phyloP scores from a whole-genome alignment of 2,329 filamentous ascomycete species.

The Pyrenochaeta sp. region DNA sequence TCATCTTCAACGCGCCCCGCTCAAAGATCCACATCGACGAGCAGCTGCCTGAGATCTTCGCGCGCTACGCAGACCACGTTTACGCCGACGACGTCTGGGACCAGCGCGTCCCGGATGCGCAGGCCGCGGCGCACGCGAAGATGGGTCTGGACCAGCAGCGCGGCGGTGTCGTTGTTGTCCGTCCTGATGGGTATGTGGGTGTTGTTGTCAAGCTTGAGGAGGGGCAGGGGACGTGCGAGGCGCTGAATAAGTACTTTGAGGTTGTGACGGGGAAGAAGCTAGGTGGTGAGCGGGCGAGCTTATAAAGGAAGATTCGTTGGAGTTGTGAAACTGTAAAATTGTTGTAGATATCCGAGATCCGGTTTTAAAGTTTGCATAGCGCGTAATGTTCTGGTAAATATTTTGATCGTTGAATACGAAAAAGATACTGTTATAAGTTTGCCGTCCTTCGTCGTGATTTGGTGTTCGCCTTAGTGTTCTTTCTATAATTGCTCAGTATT shows the following conservation, averaged over 20 bases:
- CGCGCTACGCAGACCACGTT: constrained; percentile 79
- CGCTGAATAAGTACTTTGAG: constrained; percentile 83
- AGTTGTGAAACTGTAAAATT: too few species aligned
- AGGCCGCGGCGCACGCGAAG: constrained; percentile 82
- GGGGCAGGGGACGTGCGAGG: constrained; percentile 80
- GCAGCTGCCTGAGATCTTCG: constrained; percentile 73
- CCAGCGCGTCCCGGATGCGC: constrained; percentile 70
- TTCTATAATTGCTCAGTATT: too few species aligned
- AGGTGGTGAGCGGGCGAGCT: constrained; percentile 46
- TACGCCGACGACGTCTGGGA: constrained; percentile 88
- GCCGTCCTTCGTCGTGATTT: too few species aligned
- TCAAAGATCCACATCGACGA: constrained; percentile 74
- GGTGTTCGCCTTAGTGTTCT: too few species aligned
- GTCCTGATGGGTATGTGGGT: constrained; percentile 88
- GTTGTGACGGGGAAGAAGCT: constrained; percentile 71
- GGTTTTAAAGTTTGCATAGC: too few species aligned
- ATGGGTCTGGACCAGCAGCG: constrained; percentile 77
- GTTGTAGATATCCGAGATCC: too few species aligned
- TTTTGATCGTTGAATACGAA: too few species aligned
- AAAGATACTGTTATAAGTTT: too few species aligned
- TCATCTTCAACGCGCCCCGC: constrained; percentile 74
- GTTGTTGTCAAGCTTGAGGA: constrained; percentile 76
- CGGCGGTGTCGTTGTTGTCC: constrained; percentile 82
- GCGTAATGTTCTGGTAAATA: too few species aligned
- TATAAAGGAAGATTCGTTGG: too few species aligned